These are phyloP conservation scores for Berberis vulgaris DNA, from an alignment of 164 flowering plant species.

Conservation along the genomic window DNA sequence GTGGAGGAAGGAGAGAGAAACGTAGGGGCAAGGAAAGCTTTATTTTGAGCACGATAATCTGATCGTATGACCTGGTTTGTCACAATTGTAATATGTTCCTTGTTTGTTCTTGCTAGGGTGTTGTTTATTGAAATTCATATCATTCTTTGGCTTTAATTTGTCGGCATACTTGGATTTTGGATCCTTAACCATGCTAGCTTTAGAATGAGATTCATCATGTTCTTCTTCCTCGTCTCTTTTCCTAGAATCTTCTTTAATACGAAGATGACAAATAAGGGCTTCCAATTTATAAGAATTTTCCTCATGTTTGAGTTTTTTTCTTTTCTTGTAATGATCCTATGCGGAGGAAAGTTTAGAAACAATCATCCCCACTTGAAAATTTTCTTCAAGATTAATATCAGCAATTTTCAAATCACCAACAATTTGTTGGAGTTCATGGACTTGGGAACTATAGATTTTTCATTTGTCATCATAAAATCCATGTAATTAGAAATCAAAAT, in stretches of 20 bases:
- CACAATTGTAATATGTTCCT: no score
- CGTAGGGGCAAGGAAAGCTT: no score
- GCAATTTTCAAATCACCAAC: neutral
- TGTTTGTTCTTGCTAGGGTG: no score
- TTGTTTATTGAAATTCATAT: no score
- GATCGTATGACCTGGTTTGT: no score
- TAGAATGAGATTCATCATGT: neutral
- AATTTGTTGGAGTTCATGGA: neutral
- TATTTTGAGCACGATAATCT: no score
- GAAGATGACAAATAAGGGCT: neutral
- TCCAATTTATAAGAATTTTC: neutral
- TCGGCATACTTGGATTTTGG: neutral
- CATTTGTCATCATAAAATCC: neutral
- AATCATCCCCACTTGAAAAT: neutral
- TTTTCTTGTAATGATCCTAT: neutral
- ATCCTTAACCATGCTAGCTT: neutral
- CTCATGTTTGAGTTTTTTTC: neutral
- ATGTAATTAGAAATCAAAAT: neutral
- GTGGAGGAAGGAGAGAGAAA: no score
- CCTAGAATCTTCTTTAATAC: neutral
- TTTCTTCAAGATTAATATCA: neutral
- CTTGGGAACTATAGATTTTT: neutral
- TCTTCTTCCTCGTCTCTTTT: neutral
- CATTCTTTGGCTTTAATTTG: no score
- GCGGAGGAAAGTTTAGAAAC: neutral